Conservation (phyloP, 495 filamentous ascomycete genomes). For the Saxispiralis lemnorum region DNA sequence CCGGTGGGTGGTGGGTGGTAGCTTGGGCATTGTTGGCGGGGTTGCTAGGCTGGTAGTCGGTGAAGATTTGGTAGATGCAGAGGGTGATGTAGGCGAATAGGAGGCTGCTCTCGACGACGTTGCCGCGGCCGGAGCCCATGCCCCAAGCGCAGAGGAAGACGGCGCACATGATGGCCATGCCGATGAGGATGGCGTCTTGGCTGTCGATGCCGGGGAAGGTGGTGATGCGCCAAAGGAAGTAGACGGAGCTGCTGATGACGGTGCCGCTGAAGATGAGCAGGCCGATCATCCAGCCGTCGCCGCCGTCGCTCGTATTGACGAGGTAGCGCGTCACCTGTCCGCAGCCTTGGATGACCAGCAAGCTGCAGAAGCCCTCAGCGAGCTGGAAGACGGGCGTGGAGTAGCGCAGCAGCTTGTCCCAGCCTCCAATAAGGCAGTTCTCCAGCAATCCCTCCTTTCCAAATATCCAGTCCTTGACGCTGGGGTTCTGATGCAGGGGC, state of each 20-base stretch:
- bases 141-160: conserved; percentile 86
- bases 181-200: conserved; percentile 84
- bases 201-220: conserved; percentile 86
- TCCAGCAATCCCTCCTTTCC: conserved; percentile 64
- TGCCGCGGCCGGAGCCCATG: conserved; percentile 84
- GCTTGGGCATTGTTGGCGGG: neutral
- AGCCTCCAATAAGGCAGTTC: conserved; percentile 59
- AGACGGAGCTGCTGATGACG: conserved; percentile 80
- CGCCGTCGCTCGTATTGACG: conserved; percentile 63
- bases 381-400: conserved; percentile 93
- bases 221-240: conserved; percentile 90
- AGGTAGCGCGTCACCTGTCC: conserved; percentile 93
- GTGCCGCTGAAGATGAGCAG: conserved; percentile 75
- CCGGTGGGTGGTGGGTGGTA: conserved; percentile 25
- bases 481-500: conserved; percentile 27
- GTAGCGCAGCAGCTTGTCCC: conserved; percentile 79
- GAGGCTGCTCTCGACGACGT: conserved; percentile 86
- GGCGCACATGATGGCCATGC: conserved; percentile 74
- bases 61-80: conserved; percentile 98
- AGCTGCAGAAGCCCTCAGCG: conserved; percentile 84
- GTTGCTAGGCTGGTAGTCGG: conserved; percentile 56
- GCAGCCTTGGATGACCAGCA: conserved; percentile 85
- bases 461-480: conserved; percentile 65
- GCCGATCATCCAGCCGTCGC: conserved; percentile 94
- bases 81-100: conserved; percentile 93